A percentile compares a stretch with the other conserved stretches of the same genome.
These are phyloP conservation scores for Citrus sinensis DNA, from an alignment of 345 rosid species.

Conservation along the genomic window DNA sequence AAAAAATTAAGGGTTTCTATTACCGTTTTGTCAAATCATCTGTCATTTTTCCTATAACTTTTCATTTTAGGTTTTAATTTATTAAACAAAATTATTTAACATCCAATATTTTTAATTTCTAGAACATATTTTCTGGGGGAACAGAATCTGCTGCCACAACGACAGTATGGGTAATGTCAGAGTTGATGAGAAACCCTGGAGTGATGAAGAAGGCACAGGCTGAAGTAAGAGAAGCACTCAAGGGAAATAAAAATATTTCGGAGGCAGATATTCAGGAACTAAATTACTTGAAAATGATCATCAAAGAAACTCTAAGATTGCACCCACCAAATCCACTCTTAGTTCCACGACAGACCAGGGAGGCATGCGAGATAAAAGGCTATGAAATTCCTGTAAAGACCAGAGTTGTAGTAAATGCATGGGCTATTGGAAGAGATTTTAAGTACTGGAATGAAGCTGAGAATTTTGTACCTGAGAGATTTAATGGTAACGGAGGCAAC, in stretches of 20 bases:
- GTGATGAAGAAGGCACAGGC: conserved; percentile 21
- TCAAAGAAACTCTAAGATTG: conserved; percentile 24
- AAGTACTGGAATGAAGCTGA: background rate
- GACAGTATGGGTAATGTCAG: conserved; percentile 26
- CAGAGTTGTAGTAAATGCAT: background rate
- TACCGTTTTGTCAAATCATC: too few relatives aligned
- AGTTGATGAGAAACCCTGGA: conserved; percentile 16
- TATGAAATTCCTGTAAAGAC: background rate
- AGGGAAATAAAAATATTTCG: background rate
- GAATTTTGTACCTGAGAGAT: background rate
- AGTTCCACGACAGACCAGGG: conserved; percentile 12
- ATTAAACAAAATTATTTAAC: too few relatives aligned
- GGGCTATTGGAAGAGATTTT: background rate
- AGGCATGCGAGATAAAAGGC: background rate
- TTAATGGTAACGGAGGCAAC: too few relatives aligned
- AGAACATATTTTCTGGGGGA: conserved; percentile 16
- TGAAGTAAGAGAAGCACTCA: conserved; percentile 8
- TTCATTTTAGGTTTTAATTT: too few relatives aligned
- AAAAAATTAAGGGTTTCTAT: too few relatives aligned
- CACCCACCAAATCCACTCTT: conserved; percentile 21
- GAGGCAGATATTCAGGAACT: conserved; percentile 2
- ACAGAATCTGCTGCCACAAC: conserved; percentile 5
- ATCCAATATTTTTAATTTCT: background rate
- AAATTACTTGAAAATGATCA: conserved; percentile 11
- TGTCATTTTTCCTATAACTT: too few relatives aligned